Conservation (phyloP, 805 yeast genomes). For the Candida yuanshanica region DNA sequence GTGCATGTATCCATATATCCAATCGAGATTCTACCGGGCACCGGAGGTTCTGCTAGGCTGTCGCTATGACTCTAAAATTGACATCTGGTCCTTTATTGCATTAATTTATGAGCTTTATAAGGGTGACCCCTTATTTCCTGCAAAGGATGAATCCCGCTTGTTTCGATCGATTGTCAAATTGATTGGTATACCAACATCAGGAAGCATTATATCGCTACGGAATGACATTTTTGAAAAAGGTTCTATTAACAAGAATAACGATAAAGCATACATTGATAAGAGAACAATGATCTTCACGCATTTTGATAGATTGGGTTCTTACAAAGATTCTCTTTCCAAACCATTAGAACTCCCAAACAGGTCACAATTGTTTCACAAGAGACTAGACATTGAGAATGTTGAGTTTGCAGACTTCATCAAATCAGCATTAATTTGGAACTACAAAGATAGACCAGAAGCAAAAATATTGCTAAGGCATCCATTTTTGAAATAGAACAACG, state of each 20-base stretch:
- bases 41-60: conserved; percentile 74
- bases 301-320: conserved; percentile 26
- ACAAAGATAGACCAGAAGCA: conserved; percentile 50
- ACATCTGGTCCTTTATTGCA: conserved; percentile 90
- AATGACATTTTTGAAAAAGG: conserved; percentile 32
- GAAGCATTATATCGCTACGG: conserved; percentile 35
- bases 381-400: conserved; percentile 6
- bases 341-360: conserved; percentile 11
- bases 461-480: conserved; percentile 45
- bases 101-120: conserved; percentile 84
- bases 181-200: conserved; percentile 73
- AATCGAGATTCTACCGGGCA: conserved; percentile 74
- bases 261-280: conserved; percentile 15
- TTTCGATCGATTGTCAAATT: conserved; percentile 65
- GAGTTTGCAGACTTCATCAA: conserved; percentile 25
- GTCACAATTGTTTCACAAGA: conserved; percentile 17
- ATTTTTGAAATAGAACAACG: conserved; percentile 28
- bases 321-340: conserved; percentile 18
- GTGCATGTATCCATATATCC: conserved; percentile 76
- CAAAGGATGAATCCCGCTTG: conserved; percentile 76
- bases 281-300: conserved; percentile 32
- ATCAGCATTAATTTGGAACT: conserved; percentile 37
- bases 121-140: conserved; percentile 82
- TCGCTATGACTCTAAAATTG: conserved; percentile 72
- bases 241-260: conserved; percentile 24